Evolutionary conservation across 2,329 filamentous ascomycete genomes (phyloP).

Genomic region (Neonectria magnoliae): DNA sequence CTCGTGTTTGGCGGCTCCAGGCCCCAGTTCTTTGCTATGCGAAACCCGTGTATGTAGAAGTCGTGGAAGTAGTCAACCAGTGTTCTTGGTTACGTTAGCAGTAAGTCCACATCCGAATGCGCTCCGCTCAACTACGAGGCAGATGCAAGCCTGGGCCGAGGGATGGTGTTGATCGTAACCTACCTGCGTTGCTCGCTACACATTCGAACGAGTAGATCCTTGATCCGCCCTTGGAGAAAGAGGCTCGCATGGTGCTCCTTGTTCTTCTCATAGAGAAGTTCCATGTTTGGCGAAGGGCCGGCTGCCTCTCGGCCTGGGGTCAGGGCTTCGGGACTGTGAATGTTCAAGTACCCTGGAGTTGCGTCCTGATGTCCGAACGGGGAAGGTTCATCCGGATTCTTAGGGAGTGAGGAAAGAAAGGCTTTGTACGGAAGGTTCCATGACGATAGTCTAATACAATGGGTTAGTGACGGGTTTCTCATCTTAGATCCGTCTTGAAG

Average conservation of each 20-base stretch:
- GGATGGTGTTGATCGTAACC: not conserved
- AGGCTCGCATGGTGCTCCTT: slow-evolving; percentile 9
- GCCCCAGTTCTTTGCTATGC: slow-evolving; percentile 11
- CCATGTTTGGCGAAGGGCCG: slow-evolving; percentile 20
- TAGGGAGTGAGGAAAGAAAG: not conserved
- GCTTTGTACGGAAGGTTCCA: slow-evolving; percentile 28
- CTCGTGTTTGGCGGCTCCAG: not conserved
- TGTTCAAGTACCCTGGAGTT: slow-evolving; percentile 23
- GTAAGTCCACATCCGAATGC: no score
- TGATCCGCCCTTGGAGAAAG: slow-evolving; percentile 15
- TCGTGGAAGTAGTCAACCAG: slow-evolving; percentile 29
- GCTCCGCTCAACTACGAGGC: no score
- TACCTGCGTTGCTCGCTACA: slow-evolving; percentile 20
- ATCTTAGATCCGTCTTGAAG: not conserved
- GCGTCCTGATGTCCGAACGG: not conserved
- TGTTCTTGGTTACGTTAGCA: not conserved
- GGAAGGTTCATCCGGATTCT: slow-evolving; percentile 2
- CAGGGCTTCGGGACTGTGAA: slow-evolving; percentile 6
- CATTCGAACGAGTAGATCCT: slow-evolving; percentile 17
- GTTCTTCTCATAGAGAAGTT: slow-evolving; percentile 18
- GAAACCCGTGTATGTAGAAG: slow-evolving; percentile 22
- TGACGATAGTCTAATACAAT: slow-evolving; percentile 5
- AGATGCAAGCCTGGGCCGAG: no score
- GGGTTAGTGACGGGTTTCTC: not conserved
- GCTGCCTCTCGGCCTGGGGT: not conserved